These are phyloP conservation scores for Leccinellum albellum DNA, from an alignment of 768 basidiomycete species.

Conservation along the genomic window DNA sequence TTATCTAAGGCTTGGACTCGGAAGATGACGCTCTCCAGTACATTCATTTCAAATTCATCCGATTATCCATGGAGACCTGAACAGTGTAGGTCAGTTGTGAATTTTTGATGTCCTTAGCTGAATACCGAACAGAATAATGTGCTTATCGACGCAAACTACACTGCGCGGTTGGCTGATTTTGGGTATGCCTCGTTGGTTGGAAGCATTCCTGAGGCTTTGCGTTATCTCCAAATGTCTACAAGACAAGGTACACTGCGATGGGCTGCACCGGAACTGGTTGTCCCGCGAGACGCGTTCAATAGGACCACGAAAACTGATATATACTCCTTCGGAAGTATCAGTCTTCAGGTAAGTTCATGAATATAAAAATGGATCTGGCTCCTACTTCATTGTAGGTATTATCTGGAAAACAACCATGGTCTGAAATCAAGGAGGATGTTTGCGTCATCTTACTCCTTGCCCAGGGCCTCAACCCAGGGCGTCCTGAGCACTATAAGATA, in stretches of 20 bases:
- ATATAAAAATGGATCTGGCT: neutral
- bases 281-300: neutral
- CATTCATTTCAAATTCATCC: neutral
- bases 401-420: neutral
- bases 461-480: neutral
- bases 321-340: neutral
- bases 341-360: neutral
- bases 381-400: neutral
- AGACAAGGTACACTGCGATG: neutral
- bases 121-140: neutral
- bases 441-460: neutral
- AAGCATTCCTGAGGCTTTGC: neutral
- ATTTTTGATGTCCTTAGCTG: neutral
- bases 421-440: neutral
- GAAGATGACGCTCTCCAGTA: neutral
- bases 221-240: neutral
- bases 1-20: no score
- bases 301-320: neutral
- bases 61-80: neutral
- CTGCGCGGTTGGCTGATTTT: neutral
- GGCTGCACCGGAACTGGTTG: neutral
- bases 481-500: neutral
- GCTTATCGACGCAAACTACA: neutral
- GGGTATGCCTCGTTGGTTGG: neutral
- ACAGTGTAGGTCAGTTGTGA: neutral